A percentile compares a stretch with the other conserved stretches of the same genome.
These are phyloP conservation scores for Apiospora marii DNA, from an alignment of 2,329 filamentous ascomycete species.

Conservation along the genomic window DNA sequence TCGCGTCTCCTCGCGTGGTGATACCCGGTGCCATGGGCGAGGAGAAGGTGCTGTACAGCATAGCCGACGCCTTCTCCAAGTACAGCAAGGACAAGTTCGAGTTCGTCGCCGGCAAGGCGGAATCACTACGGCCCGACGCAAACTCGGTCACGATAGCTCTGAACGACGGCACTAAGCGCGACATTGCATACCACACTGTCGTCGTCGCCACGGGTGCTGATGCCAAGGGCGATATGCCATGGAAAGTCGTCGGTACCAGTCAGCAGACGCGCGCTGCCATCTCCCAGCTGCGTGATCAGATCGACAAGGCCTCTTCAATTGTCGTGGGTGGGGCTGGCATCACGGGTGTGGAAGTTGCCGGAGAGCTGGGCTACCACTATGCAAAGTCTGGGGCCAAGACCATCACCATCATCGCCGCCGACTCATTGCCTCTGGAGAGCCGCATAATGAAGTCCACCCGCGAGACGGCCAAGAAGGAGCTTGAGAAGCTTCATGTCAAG, in stretches of 20 bases:
- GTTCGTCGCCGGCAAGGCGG: constrained; percentile 58
- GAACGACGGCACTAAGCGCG: constrained; percentile 43
- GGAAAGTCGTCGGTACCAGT: constrained; percentile 54
- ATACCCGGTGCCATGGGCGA: constrained; percentile 56
- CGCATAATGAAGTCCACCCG: constrained; percentile 47
- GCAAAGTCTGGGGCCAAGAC: constrained; percentile 52
- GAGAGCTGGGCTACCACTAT: constrained; percentile 59
- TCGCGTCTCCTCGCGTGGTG: constrained; percentile 56
- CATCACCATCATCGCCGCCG: constrained; percentile 52
- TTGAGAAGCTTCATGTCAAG: constrained; percentile 54
- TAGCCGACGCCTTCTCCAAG: constrained; percentile 54
- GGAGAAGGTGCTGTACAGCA: constrained; percentile 48
- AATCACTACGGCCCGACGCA: constrained; percentile 48
- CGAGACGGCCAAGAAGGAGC: constrained; percentile 46
- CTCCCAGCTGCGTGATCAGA: constrained; percentile 44
- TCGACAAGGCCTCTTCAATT: constrained; percentile 54
- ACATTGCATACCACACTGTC: constrained; percentile 58
- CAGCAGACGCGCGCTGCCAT: constrained; percentile 51
- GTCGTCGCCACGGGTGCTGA: constrained; percentile 63
- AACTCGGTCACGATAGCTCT: constrained; percentile 53
- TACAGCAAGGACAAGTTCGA: constrained; percentile 59
- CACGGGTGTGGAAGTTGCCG: constrained; percentile 59
- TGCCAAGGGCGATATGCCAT: constrained; percentile 54
- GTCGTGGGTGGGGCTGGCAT: constrained; percentile 60
- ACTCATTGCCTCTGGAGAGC: constrained; percentile 48